These are phyloP conservation scores for Penicillium atrosanguineum DNA, from an alignment of 495 filamentous ascomycete species.

Conservation along the genomic window DNA sequence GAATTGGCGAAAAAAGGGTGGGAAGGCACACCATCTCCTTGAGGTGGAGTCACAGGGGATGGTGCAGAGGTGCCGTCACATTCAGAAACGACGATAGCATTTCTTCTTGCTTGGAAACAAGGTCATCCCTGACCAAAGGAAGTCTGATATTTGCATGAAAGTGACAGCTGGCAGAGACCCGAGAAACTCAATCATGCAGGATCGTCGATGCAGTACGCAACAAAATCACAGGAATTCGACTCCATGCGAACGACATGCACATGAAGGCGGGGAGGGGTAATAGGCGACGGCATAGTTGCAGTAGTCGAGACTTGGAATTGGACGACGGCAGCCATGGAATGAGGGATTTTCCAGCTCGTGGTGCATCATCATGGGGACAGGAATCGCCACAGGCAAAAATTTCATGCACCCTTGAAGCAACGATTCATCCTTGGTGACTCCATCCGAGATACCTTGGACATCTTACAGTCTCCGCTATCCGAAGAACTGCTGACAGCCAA, in stretches of 20 bases:
- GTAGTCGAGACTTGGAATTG: conserved; percentile 31
- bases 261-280: conserved; percentile 36
- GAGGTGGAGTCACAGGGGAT: conserved; percentile 21
- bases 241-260: conserved; percentile 33
- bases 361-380: conserved; percentile 28
- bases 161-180: conserved; percentile 41
- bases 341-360: conserved; percentile 43
- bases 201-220: conserved; percentile 35
- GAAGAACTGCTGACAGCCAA: conserved; percentile 35
- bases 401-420: conserved; percentile 45
- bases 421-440: conserved; percentile 34
- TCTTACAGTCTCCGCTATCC: conserved; percentile 38
- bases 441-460: conserved; percentile 35
- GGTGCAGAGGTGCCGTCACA: conserved; percentile 20
- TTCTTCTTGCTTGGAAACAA: conserved; percentile 26
- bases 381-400: conserved; percentile 38
- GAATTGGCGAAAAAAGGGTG: conserved; percentile 6
- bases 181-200: conserved; percentile 39
- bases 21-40: conserved; percentile 10
- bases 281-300: conserved; percentile 33
- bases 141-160: conserved; percentile 34
- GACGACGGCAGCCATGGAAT: conserved; percentile 28
- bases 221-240: conserved; percentile 23
- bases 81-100: conserved; percentile 16
- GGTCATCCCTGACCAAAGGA: conserved; percentile 26